phyloP scores from a whole-genome alignment of 352 stramenopile species.

The Peronospora farinosa region DNA sequence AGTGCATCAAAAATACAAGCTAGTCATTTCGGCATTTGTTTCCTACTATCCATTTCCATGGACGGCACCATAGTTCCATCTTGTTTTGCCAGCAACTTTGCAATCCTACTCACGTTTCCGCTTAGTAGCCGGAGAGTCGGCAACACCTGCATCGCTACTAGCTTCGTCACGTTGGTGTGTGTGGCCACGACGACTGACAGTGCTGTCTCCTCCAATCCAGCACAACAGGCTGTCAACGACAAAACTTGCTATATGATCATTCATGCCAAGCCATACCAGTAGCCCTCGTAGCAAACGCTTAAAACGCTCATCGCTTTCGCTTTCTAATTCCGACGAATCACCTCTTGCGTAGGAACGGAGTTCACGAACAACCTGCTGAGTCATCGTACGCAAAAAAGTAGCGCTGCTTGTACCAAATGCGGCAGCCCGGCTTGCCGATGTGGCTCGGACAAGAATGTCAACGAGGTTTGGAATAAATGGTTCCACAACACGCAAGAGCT shows the following conservation, averaged over 20 bases:
- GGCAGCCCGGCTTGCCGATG: slow-evolving; percentile 44
- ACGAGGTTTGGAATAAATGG: slow-evolving; percentile 57
- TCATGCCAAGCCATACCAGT: slow-evolving; percentile 36
- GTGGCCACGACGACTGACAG: slow-evolving; percentile 17
- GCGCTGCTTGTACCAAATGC: slow-evolving; percentile 42
- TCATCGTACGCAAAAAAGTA: slow-evolving; percentile 50
- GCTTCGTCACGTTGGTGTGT: slow-evolving; percentile 21
- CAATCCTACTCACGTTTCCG: slow-evolving; percentile 24
- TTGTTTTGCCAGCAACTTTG: neutral
- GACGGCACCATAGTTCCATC: neutral
- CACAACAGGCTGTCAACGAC: slow-evolving; percentile 35
- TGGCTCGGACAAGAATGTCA: slow-evolving; percentile 52
- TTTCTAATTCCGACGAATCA: slow-evolving; percentile 25
- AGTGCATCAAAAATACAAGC: too few relatives aligned
- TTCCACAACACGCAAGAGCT: slow-evolving; percentile 44
- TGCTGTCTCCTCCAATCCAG: slow-evolving; percentile 22
- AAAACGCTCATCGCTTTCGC: slow-evolving; percentile 26
- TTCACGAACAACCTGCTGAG: slow-evolving; percentile 40
- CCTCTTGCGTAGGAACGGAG: slow-evolving; percentile 33
- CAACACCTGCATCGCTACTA: neutral
- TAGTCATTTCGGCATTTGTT: too few relatives aligned
- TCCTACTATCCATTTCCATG: neutral
- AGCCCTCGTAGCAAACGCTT: slow-evolving; percentile 33
- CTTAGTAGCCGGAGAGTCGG: slow-evolving; percentile 25
- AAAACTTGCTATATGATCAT: slow-evolving; percentile 40